A percentile compares a stretch with the other conserved stretches of the same genome.
These are phyloP conservation scores for Cytospora mali DNA, from an alignment of 2,329 filamentous ascomycete genomes.

Conservation along the genomic window DNA sequence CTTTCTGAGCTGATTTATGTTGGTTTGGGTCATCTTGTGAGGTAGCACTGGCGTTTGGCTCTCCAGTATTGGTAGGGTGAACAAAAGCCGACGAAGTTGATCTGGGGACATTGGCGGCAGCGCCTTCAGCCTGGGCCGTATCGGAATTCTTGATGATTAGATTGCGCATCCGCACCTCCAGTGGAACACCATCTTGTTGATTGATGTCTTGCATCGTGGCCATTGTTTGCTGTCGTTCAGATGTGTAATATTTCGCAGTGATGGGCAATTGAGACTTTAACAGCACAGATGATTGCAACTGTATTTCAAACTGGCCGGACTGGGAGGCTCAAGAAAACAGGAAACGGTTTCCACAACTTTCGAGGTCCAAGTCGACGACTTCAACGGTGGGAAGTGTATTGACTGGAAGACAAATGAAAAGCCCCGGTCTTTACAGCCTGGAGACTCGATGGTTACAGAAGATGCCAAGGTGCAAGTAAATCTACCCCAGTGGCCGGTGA, in stretches of 20 bases:
- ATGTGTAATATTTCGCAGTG: neutral
- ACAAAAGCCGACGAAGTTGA: constrained; percentile 8
- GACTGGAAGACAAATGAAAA: neutral
- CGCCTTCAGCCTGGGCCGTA: constrained; percentile 7
- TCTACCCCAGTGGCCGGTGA: neutral
- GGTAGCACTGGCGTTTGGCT: neutral
- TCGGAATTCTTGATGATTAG: constrained; percentile 32
- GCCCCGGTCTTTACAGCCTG: neutral
- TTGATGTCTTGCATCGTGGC: constrained; percentile 18
- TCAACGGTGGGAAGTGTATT: neutral
- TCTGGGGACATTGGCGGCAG: neutral
- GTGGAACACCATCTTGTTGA: constrained; percentile 25
- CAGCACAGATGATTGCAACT: neutral
- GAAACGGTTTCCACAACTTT: neutral
- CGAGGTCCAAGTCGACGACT: neutral
- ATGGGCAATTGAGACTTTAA: neutral
- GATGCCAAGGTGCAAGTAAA: neutral
- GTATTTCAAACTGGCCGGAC: neutral
- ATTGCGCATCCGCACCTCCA: constrained; percentile 32
- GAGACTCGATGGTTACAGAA: neutral
- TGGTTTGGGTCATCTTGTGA: constrained; percentile 12
- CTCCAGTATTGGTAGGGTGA: neutral
- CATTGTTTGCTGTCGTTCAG: neutral
- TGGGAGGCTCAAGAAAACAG: neutral
- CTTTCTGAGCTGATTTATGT: constrained; percentile 33